Evolutionary conservation across 768 basidiomycete species (phyloP), one percentile per base, ranked within the genome.

Genomic region (Infundibulicybe gibba): DNA sequence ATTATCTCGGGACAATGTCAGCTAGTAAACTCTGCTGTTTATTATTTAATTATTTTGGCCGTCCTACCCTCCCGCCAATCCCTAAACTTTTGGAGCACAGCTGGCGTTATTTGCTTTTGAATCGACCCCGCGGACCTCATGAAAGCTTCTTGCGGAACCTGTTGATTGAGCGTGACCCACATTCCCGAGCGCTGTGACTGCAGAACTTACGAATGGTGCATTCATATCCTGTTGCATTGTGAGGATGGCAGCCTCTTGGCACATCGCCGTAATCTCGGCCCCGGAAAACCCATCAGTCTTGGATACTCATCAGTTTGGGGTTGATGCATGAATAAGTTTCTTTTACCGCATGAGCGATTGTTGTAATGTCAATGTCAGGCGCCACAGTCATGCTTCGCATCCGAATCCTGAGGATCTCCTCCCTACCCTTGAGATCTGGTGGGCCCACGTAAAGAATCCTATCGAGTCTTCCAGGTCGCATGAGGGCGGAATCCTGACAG

Each of bases 271-370:
- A 31, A 98, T 83, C 64, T 99, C 97, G 5, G 97, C 97, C 4
- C 97, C 97, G 15, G 94, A 98, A 61, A 93, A 99, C 1, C 95
- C 97, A 9, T 88, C 83, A 1, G 94, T 89, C 97, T 98, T 42
- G 14, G 12, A 41, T 8, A 45, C 34, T 42, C 11, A 17, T 17
- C 37, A 19, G 20, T 16, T 21, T 42, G 20, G 49, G 50, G 17
- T 20, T 4, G 5, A 11, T 10, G 30, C 31, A 50, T 48, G 43
- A 31, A 43, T 19, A 21, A 16, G 25, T n/a, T 48, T 60, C 74
- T 50, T n/a, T n/a, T 57, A 94, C 94, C 66, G 92, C 66, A 39
- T 62, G 39, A 2, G 92, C 93, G 35, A 98, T 77, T 45, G 75
- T 70, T 2, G 69, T 62, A 13, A 93, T 52, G 51, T 94, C 77